Conservation (phyloP, 106 monocot genomes). For the Dactylorhiza incarnata region DNA sequence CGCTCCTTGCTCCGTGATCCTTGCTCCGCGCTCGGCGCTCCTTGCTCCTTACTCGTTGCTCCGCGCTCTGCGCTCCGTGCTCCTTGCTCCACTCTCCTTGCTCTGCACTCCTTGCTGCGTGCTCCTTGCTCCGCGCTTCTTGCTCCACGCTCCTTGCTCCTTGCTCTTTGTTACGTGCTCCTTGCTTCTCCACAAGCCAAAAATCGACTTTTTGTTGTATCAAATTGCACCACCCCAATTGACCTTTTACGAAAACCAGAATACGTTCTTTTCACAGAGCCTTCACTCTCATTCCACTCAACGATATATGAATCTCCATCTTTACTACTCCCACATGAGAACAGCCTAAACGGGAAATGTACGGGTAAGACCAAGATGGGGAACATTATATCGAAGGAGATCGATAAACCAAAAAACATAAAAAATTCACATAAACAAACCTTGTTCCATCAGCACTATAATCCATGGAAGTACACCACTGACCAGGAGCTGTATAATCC, state of each 20-base stretch:
- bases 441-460: conserved; percentile 62
- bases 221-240: conserved; percentile 36
- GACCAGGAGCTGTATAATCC: conserved; percentile 54
- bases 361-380: neutral
- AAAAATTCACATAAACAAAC: conserved; percentile 11
- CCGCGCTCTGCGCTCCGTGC: too few relatives aligned
- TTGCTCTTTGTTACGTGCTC: too few relatives aligned
- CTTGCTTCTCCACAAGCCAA: conserved; percentile 53
- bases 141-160: too few relatives aligned
- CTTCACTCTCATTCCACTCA: conserved; percentile 42
- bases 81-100: too few relatives aligned
- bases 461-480: conserved; percentile 42
- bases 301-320: conserved; percentile 35
- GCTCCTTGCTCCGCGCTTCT: too few relatives aligned
- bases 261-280: conserved; percentile 24
- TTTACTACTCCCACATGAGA: conserved; percentile 46
- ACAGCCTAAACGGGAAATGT: conserved; percentile 24
- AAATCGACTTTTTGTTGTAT: conserved; percentile 28
- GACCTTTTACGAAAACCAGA: conserved; percentile 26
- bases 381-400: neutral
- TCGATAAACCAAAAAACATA: neutral
- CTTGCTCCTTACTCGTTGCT: too few relatives aligned
- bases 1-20: too few relatives aligned
- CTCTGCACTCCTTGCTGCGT: too few relatives aligned
- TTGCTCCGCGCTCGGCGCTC: too few relatives aligned